Conservation (phyloP, 345 rosid species). For the Lagerstroemia speciosa region DNA sequence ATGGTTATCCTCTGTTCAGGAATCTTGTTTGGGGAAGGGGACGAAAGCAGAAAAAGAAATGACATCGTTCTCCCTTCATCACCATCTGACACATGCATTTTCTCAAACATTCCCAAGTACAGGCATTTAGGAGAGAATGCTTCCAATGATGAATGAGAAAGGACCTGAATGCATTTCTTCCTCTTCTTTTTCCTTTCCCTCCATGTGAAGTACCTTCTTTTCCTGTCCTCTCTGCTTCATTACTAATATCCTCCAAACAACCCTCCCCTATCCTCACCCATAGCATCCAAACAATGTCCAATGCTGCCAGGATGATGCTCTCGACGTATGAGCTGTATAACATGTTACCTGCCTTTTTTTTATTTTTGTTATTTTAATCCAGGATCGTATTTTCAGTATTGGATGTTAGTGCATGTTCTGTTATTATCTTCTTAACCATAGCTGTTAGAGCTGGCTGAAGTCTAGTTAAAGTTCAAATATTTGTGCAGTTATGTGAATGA, state of each 20-base stretch:
- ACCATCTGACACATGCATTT: background rate
- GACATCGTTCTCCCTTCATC: background rate
- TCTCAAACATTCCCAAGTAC: background rate
- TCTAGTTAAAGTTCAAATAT: too few relatives aligned
- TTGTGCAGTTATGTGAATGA: background rate
- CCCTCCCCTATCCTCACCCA: background rate
- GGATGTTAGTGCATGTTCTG: too few relatives aligned
- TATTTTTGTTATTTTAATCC: background rate
- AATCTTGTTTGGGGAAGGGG: background rate
- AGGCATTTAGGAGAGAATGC: background rate
- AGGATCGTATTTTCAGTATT: too few relatives aligned
- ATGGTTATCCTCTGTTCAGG: background rate
- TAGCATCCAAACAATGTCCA: background rate
- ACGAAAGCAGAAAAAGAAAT: background rate
- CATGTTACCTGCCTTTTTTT: background rate
- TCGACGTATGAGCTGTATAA: background rate
- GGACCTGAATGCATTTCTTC: background rate
- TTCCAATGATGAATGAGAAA: background rate
- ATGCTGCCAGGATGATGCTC: background rate
- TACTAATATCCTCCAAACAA: background rate
- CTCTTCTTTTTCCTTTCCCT: background rate
- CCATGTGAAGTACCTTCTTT: background rate
- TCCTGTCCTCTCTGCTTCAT: background rate
- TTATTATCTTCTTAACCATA: too few relatives aligned
- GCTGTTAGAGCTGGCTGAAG: too few relatives aligned